Conservation (phyloP, 345 rosid species). For the Salix udensis region DNA sequence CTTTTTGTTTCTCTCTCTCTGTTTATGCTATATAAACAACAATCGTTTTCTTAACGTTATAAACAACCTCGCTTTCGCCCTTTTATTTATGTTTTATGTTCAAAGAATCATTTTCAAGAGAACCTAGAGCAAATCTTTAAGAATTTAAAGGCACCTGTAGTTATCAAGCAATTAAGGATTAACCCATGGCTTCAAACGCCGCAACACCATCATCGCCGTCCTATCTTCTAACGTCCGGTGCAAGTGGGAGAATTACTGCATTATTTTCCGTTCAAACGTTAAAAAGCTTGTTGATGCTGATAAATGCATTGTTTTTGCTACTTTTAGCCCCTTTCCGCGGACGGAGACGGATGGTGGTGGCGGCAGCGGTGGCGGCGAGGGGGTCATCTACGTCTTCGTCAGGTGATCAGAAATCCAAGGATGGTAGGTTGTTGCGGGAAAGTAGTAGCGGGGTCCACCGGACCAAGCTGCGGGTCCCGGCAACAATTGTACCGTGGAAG, state of each 20-base stretch:
- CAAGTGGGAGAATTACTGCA: conserved; percentile 70
- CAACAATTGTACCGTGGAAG: conserved; percentile 52
- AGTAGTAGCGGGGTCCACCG: conserved; percentile 11
- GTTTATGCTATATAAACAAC: not conserved
- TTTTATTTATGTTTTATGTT: not conserved
- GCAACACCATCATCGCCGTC: conserved; percentile 29
- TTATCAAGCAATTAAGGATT: not conserved
- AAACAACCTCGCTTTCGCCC: not conserved
- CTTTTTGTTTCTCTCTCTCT: not conserved
- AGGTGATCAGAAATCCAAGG: conserved; percentile 31
- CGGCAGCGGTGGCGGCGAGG: not conserved
- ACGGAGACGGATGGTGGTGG: conserved; percentile 19
- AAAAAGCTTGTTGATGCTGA: conserved; percentile 34
- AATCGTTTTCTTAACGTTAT: not conserved
- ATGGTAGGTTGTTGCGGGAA: conserved; percentile 32
- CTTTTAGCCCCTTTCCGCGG: conserved; percentile 57
- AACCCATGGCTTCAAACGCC: conserved; percentile 26
- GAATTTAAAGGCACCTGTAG: not conserved
- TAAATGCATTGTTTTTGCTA: conserved; percentile 47
- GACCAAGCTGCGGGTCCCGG: conserved; percentile 40
- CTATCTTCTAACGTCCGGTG: conserved; percentile 74
- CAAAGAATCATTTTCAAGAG: not conserved
- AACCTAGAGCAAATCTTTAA: not conserved
- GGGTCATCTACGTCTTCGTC: not conserved
- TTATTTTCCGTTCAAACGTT: conserved; percentile 54